Evolutionary conservation across 768 basidiomycete genomes (phyloP).

Genomic region (Rhizopogon rudus): DNA sequence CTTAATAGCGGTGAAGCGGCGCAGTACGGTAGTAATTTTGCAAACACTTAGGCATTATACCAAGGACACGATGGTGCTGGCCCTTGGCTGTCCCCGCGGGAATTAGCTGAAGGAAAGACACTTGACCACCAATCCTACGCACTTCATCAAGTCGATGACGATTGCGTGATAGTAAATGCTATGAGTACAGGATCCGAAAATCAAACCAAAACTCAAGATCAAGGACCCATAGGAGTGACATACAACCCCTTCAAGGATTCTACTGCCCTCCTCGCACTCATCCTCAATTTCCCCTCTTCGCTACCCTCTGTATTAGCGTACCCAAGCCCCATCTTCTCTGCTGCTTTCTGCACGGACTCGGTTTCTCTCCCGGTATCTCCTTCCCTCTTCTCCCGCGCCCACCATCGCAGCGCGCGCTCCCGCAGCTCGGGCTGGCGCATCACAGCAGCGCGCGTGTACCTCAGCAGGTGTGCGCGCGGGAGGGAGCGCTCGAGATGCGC

Average conservation of each 20-base stretch:
- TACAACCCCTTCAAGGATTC: slow-evolving; percentile 22
- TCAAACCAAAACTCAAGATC: not conserved
- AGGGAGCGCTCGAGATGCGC: slow-evolving; percentile 32
- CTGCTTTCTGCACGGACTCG: slow-evolving; percentile 40
- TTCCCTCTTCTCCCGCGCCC: slow-evolving; percentile 50
- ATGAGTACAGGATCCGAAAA: too few relatives aligned
- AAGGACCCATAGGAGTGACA: not conserved
- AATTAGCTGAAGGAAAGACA: too few relatives aligned
- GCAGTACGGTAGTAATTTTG: too few relatives aligned
- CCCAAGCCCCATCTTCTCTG: slow-evolving; percentile 40
- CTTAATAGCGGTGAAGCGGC: too few relatives aligned
- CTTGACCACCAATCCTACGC: too few relatives aligned
- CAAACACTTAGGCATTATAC: too few relatives aligned
- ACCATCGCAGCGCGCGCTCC: slow-evolving; percentile 46
- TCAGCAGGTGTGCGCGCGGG: slow-evolving; percentile 47
- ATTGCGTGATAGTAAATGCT: not conserved
- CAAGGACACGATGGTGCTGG: too few relatives aligned
- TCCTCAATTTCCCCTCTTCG: slow-evolving; percentile 20
- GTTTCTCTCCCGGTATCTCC: slow-evolving; percentile 47
- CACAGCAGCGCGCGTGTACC: slow-evolving; percentile 51
- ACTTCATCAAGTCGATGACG: too few relatives aligned
- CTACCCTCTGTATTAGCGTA: slow-evolving; percentile 20
- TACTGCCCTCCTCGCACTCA: slow-evolving; percentile 20
- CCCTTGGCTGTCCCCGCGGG: too few relatives aligned
- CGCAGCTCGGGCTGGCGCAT: slow-evolving; percentile 49